Evolutionary conservation across 192 early-diverging fungal species (phyloP).

Genomic region (Coemansia sp.): DNA sequence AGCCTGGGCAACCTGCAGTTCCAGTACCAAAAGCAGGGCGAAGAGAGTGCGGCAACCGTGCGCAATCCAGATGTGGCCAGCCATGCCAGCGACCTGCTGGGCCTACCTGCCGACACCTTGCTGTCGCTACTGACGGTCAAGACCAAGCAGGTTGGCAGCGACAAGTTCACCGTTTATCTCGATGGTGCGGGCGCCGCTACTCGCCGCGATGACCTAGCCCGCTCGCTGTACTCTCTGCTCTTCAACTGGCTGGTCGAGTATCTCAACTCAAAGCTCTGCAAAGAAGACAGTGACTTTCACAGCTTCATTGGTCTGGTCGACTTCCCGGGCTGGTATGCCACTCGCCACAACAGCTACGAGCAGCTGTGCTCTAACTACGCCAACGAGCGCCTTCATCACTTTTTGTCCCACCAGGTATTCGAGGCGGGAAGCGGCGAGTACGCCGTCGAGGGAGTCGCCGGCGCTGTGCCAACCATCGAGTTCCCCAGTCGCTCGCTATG

Average conservation of each 20-base stretch:
- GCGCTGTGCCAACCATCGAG: conserved; percentile 49
- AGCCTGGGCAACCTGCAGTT: conserved; percentile 90
- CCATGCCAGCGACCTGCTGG: conserved; percentile 82
- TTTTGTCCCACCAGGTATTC: conserved; percentile 71
- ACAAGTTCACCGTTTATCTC: conserved; percentile 82
- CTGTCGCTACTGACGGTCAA: conserved; percentile 80
- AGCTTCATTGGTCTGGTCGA: conserved; percentile 88
- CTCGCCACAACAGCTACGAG: conserved; percentile 57
- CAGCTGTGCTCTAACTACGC: conserved; percentile 82
- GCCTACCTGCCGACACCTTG: conserved; percentile 71
- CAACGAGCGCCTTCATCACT: conserved; percentile 86
- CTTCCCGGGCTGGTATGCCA: conserved; percentile 73
- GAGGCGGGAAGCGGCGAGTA: conserved; percentile 68
- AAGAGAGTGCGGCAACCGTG: conserved; percentile 82
- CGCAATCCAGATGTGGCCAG: conserved; percentile 75
- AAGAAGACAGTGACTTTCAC: conserved; percentile 60
- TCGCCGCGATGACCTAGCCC: conserved; percentile 75
- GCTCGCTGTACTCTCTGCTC: conserved; percentile 79
- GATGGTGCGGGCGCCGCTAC: conserved; percentile 69
- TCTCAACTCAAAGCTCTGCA: conserved; percentile 80
- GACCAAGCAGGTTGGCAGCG: conserved; percentile 80
- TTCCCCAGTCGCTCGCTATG: conserved; percentile 69
- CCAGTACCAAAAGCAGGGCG: conserved; percentile 65
- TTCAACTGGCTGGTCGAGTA: conserved; percentile 87
- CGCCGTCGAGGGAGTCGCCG: conserved; percentile 61